A percentile compares a stretch with the other conserved stretches of the same genome.
Conservation (phyloP, 495 filamentous ascomycete species). For the Tuber melanosporum region DNA sequence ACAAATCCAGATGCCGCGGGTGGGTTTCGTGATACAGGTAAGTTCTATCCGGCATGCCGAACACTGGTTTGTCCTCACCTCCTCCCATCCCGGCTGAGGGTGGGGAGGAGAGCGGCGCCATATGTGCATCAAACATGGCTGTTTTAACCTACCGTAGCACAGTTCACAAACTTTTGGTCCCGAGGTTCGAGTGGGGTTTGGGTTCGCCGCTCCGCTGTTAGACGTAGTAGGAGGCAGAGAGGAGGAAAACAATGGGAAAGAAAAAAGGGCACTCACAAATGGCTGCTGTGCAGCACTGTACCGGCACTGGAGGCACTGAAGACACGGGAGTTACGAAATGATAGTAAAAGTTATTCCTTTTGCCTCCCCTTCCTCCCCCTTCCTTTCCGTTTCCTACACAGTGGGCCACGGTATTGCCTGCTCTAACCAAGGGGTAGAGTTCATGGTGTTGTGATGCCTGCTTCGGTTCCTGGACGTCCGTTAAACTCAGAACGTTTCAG, state of each 20-base stretch:
- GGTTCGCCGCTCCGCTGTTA: not conserved
- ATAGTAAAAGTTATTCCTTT: not conserved
- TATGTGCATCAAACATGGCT: too few species aligned
- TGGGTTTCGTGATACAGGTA: not conserved
- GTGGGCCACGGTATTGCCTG: not conserved
- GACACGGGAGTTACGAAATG: not conserved
- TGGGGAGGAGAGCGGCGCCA: not conserved
- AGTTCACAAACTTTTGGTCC: not conserved
- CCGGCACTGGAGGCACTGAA: not conserved
- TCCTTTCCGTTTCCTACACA: not conserved
- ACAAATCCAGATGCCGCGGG: not conserved
- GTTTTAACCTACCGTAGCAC: not conserved
- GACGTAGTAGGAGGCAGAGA: not conserved
- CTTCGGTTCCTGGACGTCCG: slow-evolving; percentile 22
- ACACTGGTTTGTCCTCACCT: not conserved
- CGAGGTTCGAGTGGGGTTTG: not conserved
- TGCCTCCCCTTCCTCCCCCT: not conserved
- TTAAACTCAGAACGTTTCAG: slow-evolving; percentile 32
- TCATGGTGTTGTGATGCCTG: slow-evolving; percentile 12
- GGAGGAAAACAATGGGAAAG: not conserved
- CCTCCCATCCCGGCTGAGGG: not conserved
- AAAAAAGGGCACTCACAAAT: not conserved
- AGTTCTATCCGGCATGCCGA: not conserved
- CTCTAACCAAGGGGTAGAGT: not conserved
- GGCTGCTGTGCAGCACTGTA: not conserved